Conservation (phyloP, 2,329 filamentous ascomycete genomes). For the Phyllosticta citrichinensis region DNA sequence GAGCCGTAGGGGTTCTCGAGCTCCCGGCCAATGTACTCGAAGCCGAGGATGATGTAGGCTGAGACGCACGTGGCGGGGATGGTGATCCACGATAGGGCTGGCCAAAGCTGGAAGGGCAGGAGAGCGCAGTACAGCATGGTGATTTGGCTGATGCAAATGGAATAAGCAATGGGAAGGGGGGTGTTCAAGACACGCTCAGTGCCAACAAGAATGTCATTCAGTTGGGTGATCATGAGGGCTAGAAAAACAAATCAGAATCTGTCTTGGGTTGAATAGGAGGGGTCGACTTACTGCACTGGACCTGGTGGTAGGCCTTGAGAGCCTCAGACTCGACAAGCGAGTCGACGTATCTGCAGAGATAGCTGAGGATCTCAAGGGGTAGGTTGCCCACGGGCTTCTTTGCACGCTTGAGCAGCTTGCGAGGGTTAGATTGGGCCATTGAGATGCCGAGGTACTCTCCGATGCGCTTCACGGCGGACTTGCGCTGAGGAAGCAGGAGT, state of each 20-base stretch:
- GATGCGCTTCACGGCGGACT: constrained; percentile 48
- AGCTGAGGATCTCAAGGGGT: constrained; percentile 70
- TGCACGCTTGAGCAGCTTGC: constrained; percentile 65
- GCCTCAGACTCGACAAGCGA: constrained; percentile 38
- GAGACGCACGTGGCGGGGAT: constrained; percentile 59
- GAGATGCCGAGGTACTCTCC: constrained; percentile 69
- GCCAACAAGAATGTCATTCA: constrained; percentile 64
- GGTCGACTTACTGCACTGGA: constrained; percentile 34
- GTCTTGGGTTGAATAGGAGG: background rate
- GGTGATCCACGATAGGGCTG: constrained; percentile 57
- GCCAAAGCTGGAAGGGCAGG: constrained; percentile 70
- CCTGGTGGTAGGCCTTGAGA: constrained; percentile 46
- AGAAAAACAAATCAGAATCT: constrained; percentile 8
- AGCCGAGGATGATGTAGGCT: constrained; percentile 69
- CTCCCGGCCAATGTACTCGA: constrained; percentile 62
- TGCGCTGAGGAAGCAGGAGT: constrained; percentile 23
- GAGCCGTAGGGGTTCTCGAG: constrained; percentile 74
- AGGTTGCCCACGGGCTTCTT: constrained; percentile 67
- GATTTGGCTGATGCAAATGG: constrained; percentile 76
- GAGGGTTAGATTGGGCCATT: constrained; percentile 68
- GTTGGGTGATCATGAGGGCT: constrained; percentile 49
- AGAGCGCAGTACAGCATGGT: constrained; percentile 75
- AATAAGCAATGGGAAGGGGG: constrained; percentile 72
- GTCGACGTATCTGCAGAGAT: constrained; percentile 59
- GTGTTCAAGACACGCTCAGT: constrained; percentile 74